phyloP scores from a whole-genome alignment of 1,284 basidiomycete species.

The Cronartium quercuum region DNA sequence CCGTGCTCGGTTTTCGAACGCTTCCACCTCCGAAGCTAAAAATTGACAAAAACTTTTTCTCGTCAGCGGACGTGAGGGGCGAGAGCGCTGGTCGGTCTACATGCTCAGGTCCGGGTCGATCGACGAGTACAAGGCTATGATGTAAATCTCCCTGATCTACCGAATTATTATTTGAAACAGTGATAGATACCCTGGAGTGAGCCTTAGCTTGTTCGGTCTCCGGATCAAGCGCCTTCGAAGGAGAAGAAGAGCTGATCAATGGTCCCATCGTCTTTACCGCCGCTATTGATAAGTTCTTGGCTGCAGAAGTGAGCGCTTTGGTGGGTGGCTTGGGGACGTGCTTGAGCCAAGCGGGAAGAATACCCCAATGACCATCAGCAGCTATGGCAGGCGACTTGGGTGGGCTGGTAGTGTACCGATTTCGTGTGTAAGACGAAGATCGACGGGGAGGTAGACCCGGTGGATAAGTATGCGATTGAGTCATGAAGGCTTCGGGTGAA shows the following conservation, averaged over 20 bases:
- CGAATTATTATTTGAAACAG: neutral
- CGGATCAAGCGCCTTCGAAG: neutral
- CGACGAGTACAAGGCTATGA: no score
- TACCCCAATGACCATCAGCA: neutral
- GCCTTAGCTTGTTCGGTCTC: neutral
- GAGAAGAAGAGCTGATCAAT: neutral
- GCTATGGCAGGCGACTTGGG: neutral
- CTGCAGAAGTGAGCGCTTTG: neutral
- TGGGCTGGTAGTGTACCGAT: neutral
- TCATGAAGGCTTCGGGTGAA: no score
- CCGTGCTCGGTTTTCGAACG: neutral
- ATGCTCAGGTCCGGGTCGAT: no score
- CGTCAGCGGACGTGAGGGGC: slow-evolving; percentile 7
- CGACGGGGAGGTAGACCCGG: slow-evolving; percentile 8
- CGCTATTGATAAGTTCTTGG: neutral
- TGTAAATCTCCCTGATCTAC: no score
- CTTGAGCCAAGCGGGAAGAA: slow-evolving; percentile 33
- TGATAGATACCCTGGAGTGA: neutral
- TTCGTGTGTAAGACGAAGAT: slow-evolving; percentile 7
- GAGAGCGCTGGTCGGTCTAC: neutral
- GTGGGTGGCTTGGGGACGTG: slow-evolving; percentile 18
- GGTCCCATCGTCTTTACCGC: no score
- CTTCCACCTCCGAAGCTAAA: slow-evolving; percentile 16
- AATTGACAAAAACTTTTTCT: slow-evolving; percentile 23
- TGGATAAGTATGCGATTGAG: slow-evolving; percentile 21